Conservation (phyloP, 1,139 yeast genomes). For the Pichia inconspicua region DNA sequence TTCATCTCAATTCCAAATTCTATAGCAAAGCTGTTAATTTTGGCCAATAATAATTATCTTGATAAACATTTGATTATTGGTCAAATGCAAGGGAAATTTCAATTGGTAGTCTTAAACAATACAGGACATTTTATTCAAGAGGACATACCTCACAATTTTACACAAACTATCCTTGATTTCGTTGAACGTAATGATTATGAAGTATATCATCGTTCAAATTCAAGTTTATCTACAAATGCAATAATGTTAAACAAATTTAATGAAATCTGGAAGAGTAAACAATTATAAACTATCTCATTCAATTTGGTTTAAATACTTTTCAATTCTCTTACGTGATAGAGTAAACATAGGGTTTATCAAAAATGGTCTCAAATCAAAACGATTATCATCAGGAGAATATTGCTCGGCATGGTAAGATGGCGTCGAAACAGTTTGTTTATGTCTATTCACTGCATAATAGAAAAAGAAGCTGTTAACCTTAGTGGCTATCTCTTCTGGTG, state of each 20-base stretch:
- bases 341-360: constrained; percentile 85
- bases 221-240: constrained; percentile 1
- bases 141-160: constrained; percentile 68
- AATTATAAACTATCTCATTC: constrained; percentile 31
- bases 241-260: constrained; percentile 36
- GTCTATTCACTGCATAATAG: constrained; percentile 90
- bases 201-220: constrained; percentile 19
- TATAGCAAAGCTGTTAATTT: constrained; percentile 61
- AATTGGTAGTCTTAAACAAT: constrained; percentile 58
- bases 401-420: constrained; percentile 98
- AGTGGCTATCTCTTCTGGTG: constrained; percentile 79
- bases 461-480: constrained; percentile 90
- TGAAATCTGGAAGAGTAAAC: constrained; percentile 47
- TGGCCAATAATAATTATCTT: constrained; percentile 87
- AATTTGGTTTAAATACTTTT: constrained; percentile 31
- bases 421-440: constrained; percentile 92
- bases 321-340: constrained; percentile 82
- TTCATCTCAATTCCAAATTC: constrained; percentile 38
- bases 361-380: constrained; percentile 92
- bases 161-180: constrained; percentile 46
- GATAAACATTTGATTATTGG: constrained; percentile 85
- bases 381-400: constrained; percentile 94
- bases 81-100: constrained; percentile 96
- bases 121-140: constrained; percentile 88
- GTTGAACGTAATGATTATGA: constrained; percentile 36